phyloP scores from a whole-genome alignment of 2,329 filamentous ascomycete genomes.

The Macrophomina phaseolina region DNA sequence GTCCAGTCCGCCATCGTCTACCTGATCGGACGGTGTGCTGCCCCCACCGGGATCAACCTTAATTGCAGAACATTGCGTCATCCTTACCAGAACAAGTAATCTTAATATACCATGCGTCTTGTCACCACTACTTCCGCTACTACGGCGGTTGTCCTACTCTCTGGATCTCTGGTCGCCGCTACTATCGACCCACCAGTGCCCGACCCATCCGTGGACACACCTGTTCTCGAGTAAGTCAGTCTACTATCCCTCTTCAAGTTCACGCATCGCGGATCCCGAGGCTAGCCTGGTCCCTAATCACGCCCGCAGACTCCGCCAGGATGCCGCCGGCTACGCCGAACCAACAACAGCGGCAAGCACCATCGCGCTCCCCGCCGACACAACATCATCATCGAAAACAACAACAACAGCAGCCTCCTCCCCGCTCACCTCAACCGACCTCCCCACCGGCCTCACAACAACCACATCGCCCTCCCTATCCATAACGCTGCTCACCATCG shows the following conservation, averaged over 20 bases:
- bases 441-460: background rate
- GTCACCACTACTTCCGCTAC: background rate
- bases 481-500: background rate
- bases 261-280: too few relatives aligned
- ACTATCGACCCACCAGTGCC: background rate
- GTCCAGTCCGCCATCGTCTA: too few relatives aligned
- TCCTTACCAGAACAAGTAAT: background rate
- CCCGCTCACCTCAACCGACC: background rate
- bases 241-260: too few relatives aligned
- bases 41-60: too few relatives aligned
- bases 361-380: background rate
- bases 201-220: background rate
- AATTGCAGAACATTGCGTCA: too few relatives aligned
- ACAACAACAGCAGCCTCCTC: background rate
- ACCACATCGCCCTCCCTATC: background rate
- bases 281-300: too few relatives aligned
- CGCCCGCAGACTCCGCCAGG: slow-evolving; percentile 9
- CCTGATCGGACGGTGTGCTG: too few relatives aligned
- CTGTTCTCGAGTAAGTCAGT: slow-evolving; percentile 15
- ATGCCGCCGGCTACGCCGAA: background rate
- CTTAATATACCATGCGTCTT: background rate
- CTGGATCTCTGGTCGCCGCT: background rate
- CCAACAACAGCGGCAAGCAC: too few relatives aligned
- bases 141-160: background rate
- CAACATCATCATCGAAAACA: background rate